Conservation (phyloP, 345 rosid genomes). For the Hirschfeldia incana region DNA sequence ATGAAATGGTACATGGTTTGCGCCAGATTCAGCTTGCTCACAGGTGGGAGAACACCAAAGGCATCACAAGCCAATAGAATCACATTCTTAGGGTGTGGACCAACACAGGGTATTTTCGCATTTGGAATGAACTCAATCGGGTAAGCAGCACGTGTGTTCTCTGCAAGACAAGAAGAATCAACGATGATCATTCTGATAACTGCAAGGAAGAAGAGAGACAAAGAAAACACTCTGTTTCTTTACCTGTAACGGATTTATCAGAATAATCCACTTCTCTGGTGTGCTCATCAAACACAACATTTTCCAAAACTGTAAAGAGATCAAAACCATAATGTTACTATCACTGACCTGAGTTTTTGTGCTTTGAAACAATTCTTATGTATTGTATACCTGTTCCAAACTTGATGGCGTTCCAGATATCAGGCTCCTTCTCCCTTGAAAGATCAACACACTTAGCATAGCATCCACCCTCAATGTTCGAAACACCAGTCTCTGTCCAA, state of each 20-base stretch:
- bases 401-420: slow-evolving; percentile 96
- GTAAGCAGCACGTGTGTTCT: slow-evolving; percentile 95
- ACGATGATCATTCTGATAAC: not conserved
- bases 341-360: not conserved
- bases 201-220: not conserved
- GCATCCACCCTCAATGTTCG: slow-evolving; percentile 97
- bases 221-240: not conserved
- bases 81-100: slow-evolving; percentile 90
- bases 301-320: slow-evolving; percentile 69
- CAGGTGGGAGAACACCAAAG: slow-evolving; percentile 97
- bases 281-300: slow-evolving; percentile 95
- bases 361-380: not conserved
- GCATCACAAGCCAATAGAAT: slow-evolving; percentile 97
- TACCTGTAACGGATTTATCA: slow-evolving; percentile 91
- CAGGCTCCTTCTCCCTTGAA: slow-evolving; percentile 88
- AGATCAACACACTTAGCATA: slow-evolving; percentile 98
- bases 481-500: slow-evolving; percentile 89
- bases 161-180: slow-evolving; percentile 40
- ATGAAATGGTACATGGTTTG: slow-evolving; percentile 99
- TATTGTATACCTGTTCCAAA: slow-evolving; percentile 73
- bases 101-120: slow-evolving; percentile 85
- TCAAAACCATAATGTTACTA: not conserved
- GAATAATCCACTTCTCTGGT: slow-evolving; percentile 81
- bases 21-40: slow-evolving; percentile 89
- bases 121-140: slow-evolving; percentile 94